These are phyloP conservation scores for Tylopilus felleus DNA, from an alignment of 768 basidiomycete species.

Conservation along the genomic window DNA sequence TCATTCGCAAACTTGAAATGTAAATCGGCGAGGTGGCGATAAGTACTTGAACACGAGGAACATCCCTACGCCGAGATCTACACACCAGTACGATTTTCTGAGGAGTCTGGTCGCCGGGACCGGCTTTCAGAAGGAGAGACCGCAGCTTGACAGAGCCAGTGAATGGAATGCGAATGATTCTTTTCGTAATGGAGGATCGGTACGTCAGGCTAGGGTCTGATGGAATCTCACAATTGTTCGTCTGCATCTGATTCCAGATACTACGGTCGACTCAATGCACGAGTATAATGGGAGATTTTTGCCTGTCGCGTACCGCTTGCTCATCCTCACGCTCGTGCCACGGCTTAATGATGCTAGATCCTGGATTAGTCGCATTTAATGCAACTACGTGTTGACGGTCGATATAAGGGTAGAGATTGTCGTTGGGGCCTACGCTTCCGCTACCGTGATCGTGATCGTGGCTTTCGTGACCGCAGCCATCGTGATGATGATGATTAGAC, in stretches of 20 bases:
- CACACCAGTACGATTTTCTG: constrained; percentile 66
- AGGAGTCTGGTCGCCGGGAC: constrained; percentile 77
- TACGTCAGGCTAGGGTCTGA: background rate
- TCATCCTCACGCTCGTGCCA: constrained; percentile 81
- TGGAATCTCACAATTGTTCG: constrained; percentile 67
- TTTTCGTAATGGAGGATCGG: constrained; percentile 27
- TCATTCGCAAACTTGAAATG: constrained; percentile 70
- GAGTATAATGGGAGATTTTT: background rate
- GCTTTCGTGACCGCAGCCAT: constrained; percentile 55
- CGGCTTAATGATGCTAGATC: constrained; percentile 72
- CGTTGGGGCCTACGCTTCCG: constrained; percentile 48
- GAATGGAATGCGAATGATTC: constrained; percentile 84
- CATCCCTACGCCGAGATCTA: background rate
- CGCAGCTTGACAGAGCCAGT: constrained; percentile 83
- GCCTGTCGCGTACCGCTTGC: constrained; percentile 46
- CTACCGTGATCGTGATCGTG: constrained; percentile 47
- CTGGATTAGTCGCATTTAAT: constrained; percentile 58
- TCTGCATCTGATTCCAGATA: constrained; percentile 87
- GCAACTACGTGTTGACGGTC: constrained; percentile 79
- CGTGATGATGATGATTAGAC: constrained; percentile 38
- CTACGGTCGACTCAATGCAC: constrained; percentile 37
- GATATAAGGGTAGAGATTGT: constrained; percentile 72
- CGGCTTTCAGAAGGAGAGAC: constrained; percentile 78
- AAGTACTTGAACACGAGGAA: background rate
- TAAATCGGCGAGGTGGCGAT: background rate